These are phyloP conservation scores for Sporothrix variecibatus DNA, from an alignment of 2,329 filamentous ascomycete species.

Conservation along the genomic window DNA sequence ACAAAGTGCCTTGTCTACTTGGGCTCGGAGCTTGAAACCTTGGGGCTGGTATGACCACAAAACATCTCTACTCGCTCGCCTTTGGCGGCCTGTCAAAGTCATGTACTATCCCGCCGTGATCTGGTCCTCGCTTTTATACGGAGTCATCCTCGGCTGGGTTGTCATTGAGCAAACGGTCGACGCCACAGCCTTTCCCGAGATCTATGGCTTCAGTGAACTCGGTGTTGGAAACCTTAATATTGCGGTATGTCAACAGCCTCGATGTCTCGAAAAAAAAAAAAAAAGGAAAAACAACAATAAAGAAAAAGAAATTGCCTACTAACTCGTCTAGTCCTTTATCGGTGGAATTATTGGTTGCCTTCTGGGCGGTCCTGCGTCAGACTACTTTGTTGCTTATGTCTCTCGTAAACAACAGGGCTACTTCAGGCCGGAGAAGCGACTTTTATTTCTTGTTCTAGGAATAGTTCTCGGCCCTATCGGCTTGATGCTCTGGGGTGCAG, in stretches of 20 bases:
- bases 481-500: background rate
- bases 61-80: background rate
- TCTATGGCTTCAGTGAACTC: slow-evolving; percentile 3
- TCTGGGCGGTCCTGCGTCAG: background rate
- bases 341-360: background rate
- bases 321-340: background rate
- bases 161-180: slow-evolving; percentile 10
- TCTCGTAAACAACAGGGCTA: slow-evolving; percentile 13
- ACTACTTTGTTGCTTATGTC: slow-evolving; percentile 11
- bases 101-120: slow-evolving; percentile 12
- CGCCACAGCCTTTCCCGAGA: slow-evolving; percentile 1
- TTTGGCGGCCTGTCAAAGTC: background rate
- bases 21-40: background rate
- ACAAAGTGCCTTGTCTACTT: background rate
- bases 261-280: background rate
- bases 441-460: slow-evolving; percentile 1
- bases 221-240: background rate
- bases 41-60: slow-evolving; percentile 10
- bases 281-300: background rate
- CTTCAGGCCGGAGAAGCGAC: slow-evolving; percentile 4
- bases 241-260: background rate
- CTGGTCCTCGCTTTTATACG: slow-evolving; percentile 3
- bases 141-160: slow-evolving; percentile 7
- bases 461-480: background rate
- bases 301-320: background rate